Evolutionary conservation across 1,284 basidiomycete genomes (phyloP).

Genomic region (Austroboletus novae-zelandiae): DNA sequence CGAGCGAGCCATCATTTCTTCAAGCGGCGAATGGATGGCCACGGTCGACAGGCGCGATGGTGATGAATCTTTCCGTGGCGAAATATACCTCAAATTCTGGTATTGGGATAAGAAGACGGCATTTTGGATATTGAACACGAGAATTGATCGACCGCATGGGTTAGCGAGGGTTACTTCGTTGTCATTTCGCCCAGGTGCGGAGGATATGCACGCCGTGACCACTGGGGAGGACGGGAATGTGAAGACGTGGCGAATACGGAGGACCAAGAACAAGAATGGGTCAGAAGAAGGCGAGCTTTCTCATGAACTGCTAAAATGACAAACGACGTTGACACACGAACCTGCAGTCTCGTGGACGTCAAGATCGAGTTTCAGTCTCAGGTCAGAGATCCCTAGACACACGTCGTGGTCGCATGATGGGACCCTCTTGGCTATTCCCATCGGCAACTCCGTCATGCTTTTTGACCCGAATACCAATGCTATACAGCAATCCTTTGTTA

Average conservation of each 20-base stretch:
- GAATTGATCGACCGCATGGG: constrained; percentile 89
- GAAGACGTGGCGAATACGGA: constrained; percentile 69
- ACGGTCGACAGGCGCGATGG: constrained; percentile 81
- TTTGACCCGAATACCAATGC: constrained; percentile 74
- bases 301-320: background rate
- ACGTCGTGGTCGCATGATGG: constrained; percentile 84
- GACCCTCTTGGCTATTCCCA: constrained; percentile 79
- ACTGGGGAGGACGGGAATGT: constrained; percentile 67
- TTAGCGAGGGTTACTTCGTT: constrained; percentile 62
- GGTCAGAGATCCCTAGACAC: constrained; percentile 62
- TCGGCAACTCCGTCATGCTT: constrained; percentile 69
- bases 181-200: constrained; percentile 58
- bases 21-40: constrained; percentile 87
- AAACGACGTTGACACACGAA: constrained; percentile 8
- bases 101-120: constrained; percentile 65
- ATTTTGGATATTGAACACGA: constrained; percentile 80
- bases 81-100: constrained; percentile 91
- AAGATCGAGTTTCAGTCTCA: constrained; percentile 70
- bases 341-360: constrained; percentile 73
- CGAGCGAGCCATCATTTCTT: constrained; percentile 66
- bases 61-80: constrained; percentile 59
- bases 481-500: constrained; percentile 64
- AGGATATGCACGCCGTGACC: constrained; percentile 51
- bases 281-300: constrained; percentile 45
- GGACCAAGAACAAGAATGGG: constrained; percentile 42